Conservation (phyloP, 2,329 filamentous ascomycete genomes). For the Dryadomyces quercus-mongolicae region DNA sequence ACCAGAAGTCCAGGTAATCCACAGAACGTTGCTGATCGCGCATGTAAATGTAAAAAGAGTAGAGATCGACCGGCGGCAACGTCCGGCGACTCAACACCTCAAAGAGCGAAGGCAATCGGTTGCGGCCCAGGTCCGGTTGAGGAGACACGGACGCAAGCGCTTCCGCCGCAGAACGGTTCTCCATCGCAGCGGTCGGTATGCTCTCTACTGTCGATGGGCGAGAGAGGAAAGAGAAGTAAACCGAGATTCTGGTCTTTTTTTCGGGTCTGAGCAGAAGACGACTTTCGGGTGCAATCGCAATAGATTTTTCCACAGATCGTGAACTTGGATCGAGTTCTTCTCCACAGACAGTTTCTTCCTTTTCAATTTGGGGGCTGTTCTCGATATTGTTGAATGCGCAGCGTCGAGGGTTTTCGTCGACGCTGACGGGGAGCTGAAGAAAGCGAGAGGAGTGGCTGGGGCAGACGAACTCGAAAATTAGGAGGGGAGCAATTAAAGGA, state of each 20-base stretch:
- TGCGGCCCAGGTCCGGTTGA: conserved; percentile 52
- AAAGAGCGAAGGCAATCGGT: conserved; percentile 85
- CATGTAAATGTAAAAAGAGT: conserved; percentile 99
- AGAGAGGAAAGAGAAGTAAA: too few relatives aligned
- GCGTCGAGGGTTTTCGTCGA: not conserved
- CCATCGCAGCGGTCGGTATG: not conserved
- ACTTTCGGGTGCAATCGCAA: not conserved
- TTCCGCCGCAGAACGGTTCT: too few relatives aligned
- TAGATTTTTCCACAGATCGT: too few relatives aligned
- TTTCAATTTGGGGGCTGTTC: too few relatives aligned
- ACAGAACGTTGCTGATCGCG: conserved; percentile 95
- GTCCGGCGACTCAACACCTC: conserved; percentile 91
- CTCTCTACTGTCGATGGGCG: not conserved
- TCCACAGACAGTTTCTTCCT: too few relatives aligned
- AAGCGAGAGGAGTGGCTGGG: not conserved
- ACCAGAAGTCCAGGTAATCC: conserved; percentile 98
- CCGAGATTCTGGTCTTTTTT: not conserved
- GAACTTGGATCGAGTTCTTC: too few relatives aligned
- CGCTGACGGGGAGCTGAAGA: not conserved
- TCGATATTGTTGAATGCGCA: not conserved
- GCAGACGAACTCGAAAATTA: not conserved
- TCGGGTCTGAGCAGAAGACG: not conserved
- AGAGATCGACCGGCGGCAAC: conserved; percentile 89
- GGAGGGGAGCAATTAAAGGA: not conserved
- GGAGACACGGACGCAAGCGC: conserved; percentile 32